Conservation (phyloP, 2,329 filamentous ascomycete genomes). For the Aspergillus neoniger region DNA sequence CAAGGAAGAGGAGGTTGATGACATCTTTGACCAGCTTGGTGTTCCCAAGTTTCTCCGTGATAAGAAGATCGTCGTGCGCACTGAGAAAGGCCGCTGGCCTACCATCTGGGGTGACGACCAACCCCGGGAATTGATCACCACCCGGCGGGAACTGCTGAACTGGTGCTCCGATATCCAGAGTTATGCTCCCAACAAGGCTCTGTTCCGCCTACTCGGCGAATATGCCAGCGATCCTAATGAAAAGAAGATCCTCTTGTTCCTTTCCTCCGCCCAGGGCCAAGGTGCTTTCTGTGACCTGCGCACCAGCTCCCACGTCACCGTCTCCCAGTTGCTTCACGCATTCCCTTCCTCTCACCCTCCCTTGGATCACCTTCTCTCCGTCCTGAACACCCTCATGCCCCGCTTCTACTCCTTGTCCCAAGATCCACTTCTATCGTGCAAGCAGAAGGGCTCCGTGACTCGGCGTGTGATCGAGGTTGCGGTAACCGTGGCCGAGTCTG, state of each 20-base stretch:
- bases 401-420: slow-evolving; percentile 98
- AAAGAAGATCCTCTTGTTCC: slow-evolving; percentile 82
- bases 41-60: slow-evolving; percentile 81
- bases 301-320: slow-evolving; percentile 80
- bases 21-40: slow-evolving; percentile 77
- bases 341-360: slow-evolving; percentile 92
- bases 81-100: slow-evolving; percentile 83
- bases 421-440: slow-evolving; percentile 80
- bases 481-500: slow-evolving; percentile 88
- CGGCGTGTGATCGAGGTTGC: slow-evolving; percentile 90
- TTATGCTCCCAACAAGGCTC: slow-evolving; percentile 82
- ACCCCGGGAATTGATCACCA: slow-evolving; percentile 82
- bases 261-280: slow-evolving; percentile 88
- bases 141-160: slow-evolving; percentile 84
- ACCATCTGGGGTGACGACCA: slow-evolving; percentile 96
- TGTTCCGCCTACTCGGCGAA: slow-evolving; percentile 84
- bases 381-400: slow-evolving; percentile 87
- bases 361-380: slow-evolving; percentile 75
- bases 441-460: slow-evolving; percentile 66
- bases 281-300: slow-evolving; percentile 91
- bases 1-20: slow-evolving; percentile 72
- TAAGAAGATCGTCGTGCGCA: slow-evolving; percentile 78
- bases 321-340: slow-evolving; percentile 82
- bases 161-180: slow-evolving; percentile 97
- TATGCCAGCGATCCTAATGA: slow-evolving; percentile 77